Evolutionary conservation across 148 eudicot genomes (phyloP).

Genomic region (Pharnaceum exiguum): DNA sequence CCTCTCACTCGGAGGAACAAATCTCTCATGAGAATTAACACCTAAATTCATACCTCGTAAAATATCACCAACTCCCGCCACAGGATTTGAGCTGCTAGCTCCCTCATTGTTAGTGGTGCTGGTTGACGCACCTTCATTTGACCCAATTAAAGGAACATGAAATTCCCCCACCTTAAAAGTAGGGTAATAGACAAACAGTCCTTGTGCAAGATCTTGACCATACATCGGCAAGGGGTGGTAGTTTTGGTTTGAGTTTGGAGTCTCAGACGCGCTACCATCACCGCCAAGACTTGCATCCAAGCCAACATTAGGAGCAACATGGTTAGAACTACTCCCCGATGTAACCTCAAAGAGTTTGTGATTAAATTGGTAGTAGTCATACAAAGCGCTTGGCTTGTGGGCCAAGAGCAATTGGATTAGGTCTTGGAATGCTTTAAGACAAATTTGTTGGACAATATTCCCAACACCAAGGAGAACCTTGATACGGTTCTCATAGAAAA

Average conservation of each 20-base stretch:
- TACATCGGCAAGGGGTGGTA: neutral
- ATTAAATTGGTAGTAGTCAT: neutral
- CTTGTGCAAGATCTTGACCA: neutral
- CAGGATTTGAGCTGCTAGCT: neutral
- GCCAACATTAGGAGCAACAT: neutral
- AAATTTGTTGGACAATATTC: conserved; percentile 15
- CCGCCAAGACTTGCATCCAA: too few relatives aligned
- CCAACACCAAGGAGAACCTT: conserved; percentile 9
- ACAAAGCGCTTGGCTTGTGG: neutral
- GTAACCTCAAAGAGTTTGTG: neutral
- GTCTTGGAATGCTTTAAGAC: conserved; percentile 31
- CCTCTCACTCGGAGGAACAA: conserved; percentile 20
- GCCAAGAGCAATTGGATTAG: conserved; percentile 8
- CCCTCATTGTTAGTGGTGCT: neutral
- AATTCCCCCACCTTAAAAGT: neutral
- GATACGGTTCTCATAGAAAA: conserved; percentile 18
- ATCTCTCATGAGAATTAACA: neutral
- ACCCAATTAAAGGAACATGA: neutral
- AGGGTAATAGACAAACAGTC: neutral
- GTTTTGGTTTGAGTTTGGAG: neutral
- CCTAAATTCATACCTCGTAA: neutral
- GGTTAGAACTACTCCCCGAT: neutral
- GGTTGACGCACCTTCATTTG: neutral
- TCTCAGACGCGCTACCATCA: too few relatives aligned
- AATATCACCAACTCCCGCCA: neutral